A percentile compares a stretch with the other conserved stretches of the same genome.
phyloP scores from a whole-genome alignment of 2,329 filamentous ascomycete genomes.

The Bipolaris oryzae region DNA sequence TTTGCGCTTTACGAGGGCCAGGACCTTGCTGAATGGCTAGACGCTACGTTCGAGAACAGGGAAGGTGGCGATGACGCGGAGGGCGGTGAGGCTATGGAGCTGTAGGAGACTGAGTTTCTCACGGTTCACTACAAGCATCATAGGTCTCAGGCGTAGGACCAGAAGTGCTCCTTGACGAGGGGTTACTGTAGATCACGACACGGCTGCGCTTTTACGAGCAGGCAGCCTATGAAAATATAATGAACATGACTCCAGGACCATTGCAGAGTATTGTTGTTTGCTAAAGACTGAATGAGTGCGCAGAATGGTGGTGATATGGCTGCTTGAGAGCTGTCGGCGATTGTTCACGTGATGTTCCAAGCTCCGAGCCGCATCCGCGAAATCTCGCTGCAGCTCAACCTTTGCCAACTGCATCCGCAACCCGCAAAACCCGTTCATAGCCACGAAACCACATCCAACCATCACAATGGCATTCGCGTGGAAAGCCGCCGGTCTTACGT shows the following conservation, averaged over 20 bases:
- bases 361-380: conserved; percentile 38
- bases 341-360: conserved; percentile 32
- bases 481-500: conserved; percentile 98
- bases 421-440: conserved; percentile 29
- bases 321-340: not conserved
- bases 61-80: conserved; percentile 46
- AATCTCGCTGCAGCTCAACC: conserved; percentile 36
- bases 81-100: conserved; percentile 59
- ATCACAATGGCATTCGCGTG: conserved; percentile 93
- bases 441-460: conserved; percentile 40
- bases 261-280: not conserved
- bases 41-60: conserved; percentile 64
- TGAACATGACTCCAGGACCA: conserved; percentile 18
- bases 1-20: conserved; percentile 93
- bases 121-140: not conserved
- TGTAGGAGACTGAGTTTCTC: not conserved
- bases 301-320: not conserved
- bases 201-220: conserved; percentile 5
- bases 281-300: not conserved
- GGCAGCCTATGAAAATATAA: conserved; percentile 31
- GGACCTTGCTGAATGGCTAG: conserved; percentile 84
- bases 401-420: conserved; percentile 34
- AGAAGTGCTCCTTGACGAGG: not conserved
- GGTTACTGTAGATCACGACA: conserved; percentile 11
- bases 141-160: not conserved